Evolutionary conservation across 2,329 filamentous ascomycete genomes (phyloP), one percentile per base, ranked within the genome.

Genomic region (Fusarium tuaranense): DNA sequence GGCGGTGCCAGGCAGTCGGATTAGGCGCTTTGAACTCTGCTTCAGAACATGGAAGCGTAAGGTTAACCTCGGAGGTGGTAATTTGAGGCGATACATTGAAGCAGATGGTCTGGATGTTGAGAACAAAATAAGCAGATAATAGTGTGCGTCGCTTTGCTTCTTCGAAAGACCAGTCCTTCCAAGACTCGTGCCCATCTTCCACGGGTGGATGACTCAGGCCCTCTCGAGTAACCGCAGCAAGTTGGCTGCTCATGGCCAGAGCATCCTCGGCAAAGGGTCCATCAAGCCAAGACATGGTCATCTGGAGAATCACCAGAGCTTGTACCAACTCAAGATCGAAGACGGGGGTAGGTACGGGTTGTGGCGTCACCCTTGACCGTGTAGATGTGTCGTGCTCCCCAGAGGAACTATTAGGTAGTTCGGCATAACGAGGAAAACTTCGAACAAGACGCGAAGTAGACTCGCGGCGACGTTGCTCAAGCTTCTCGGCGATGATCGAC

Each of bases 61-160:
- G 32, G 6, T 58, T 58, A 3, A 38, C 7, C 55, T 58, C 55
- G 8, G 55, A 58, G 39, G 36, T 90, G 63, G 89, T 77, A 30
- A 91, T 86, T 51, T 90, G 82, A 0, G 90, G 89, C 32, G 89
- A 88, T 16, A 90, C 88, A 78, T 91, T 89, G 82, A 90, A 91
- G 75, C 89, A 89, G 64, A 91, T 89, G 38, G 87, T 89, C 71
- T 91, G 89, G 2, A 91, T 83, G 75, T 91, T 90, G 69, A 89
- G 88, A 74, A 91, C 65, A n/a, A 74, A 69, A 51, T 78, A 81
- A 86, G 79, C 88, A 86, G 79, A 90, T 87, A 68, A 89, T 61
- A 82, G n/a, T 5, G 65, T 67, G 18, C 65, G 65, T 34, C 58
- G 36, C n/a, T 81, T 58, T 16, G 55, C 55, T 38, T 58, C 55